phyloP scores from a whole-genome alignment of 2,329 filamentous ascomycete species.

The Dactylonectria macrodidyma region DNA sequence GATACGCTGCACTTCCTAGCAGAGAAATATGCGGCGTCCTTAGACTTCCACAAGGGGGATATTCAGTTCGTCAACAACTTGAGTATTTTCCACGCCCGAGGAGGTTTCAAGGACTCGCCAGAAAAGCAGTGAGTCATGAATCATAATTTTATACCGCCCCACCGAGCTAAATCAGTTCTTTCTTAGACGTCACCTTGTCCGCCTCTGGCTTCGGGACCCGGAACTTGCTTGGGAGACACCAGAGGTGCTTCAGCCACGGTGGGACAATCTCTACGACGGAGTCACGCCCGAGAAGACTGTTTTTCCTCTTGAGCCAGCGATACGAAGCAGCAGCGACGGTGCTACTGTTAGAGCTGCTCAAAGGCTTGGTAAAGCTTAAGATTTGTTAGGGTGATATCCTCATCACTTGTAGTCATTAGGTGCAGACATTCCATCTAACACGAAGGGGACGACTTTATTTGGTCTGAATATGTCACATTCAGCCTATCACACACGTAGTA shows the following conservation, averaged over 20 bases:
- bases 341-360: constrained; percentile 28
- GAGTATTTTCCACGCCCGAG: constrained; percentile 67
- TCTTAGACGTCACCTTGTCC: constrained; percentile 62
- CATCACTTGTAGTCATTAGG: too few relatives aligned
- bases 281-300: constrained; percentile 67
- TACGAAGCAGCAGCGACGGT: constrained; percentile 46
- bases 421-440: too few relatives aligned
- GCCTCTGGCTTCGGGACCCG: constrained; percentile 65
- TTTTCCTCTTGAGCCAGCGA: constrained; percentile 68
- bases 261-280: constrained; percentile 67
- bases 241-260: constrained; percentile 59
- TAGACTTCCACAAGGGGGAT: constrained; percentile 65
- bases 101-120: constrained; percentile 61
- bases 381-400: background rate
- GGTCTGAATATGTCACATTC: too few relatives aligned
- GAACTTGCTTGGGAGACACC: constrained; percentile 66
- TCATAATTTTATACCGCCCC: too few relatives aligned
- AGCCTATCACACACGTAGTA: too few relatives aligned
- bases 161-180: constrained; percentile 48
- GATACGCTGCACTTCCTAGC: constrained; percentile 66
- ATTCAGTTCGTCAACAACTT: constrained; percentile 71
- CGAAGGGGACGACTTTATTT: too few relatives aligned
- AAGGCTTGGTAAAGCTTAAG: constrained; percentile 3
- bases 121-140: constrained; percentile 59
- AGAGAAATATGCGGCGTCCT: constrained; percentile 60